phyloP scores from a whole-genome alignment of 371 early-diverging fungal genomes.

The Mucor circinelloides region DNA sequence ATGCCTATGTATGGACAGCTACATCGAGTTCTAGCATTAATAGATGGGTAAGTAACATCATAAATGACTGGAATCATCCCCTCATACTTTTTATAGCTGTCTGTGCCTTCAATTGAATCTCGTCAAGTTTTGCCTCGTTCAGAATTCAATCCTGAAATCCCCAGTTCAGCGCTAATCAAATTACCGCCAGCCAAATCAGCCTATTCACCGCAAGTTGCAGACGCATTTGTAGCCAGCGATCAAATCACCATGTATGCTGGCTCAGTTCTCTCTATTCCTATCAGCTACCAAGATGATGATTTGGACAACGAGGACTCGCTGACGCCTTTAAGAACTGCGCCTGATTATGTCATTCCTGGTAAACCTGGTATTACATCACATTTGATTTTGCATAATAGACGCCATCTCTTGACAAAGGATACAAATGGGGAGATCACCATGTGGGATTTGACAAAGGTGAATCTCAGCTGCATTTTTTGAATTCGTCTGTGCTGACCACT shows the following conservation, averaged over 20 bases:
- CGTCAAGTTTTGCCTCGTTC: slow-evolving; percentile 52
- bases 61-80: background rate
- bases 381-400: slow-evolving; percentile 78
- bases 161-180: slow-evolving; percentile 41
- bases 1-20: slow-evolving; percentile 91
- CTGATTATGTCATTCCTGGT: slow-evolving; percentile 48
- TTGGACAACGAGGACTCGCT: slow-evolving; percentile 39
- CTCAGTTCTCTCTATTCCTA: slow-evolving; percentile 53
- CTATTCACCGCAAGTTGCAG: slow-evolving; percentile 28
- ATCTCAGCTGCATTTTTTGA: background rate
- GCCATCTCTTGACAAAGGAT: slow-evolving; percentile 87
- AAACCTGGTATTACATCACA: slow-evolving; percentile 67
- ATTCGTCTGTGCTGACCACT: background rate
- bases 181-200: slow-evolving; percentile 43
- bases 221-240: slow-evolving; percentile 43
- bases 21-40: slow-evolving; percentile 80
- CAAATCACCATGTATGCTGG: slow-evolving; percentile 48
- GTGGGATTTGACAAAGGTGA: slow-evolving; percentile 88
- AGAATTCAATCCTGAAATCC: slow-evolving; percentile 47
- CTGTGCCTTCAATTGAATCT: slow-evolving; percentile 54
- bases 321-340: slow-evolving; percentile 39
- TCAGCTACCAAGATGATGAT: slow-evolving; percentile 55
- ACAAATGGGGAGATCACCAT: slow-evolving; percentile 78
- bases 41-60: slow-evolving; percentile 68
- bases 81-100: slow-evolving; percentile 35